phyloP scores from a whole-genome alignment of 2,329 filamentous ascomycete species.

The Colletotrichum cereale region DNA sequence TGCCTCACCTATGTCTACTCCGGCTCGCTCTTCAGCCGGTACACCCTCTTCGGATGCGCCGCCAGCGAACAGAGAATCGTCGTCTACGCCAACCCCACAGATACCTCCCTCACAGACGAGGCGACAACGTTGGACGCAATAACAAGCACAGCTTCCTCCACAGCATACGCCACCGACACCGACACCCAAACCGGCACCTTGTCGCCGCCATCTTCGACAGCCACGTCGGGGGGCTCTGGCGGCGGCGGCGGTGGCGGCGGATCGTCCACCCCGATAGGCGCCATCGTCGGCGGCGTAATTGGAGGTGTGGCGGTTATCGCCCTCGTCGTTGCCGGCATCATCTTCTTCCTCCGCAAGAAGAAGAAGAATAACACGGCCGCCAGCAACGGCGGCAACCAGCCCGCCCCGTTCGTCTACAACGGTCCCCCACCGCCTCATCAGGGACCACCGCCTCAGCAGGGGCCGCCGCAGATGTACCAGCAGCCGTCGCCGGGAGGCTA shows the following conservation, averaged over 20 bases:
- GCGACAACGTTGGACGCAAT: conserved; percentile 7
- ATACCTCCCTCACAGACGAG: conserved; percentile 23
- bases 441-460: conserved; percentile 23
- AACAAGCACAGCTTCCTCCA: background rate
- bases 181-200: background rate
- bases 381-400: conserved; percentile 23
- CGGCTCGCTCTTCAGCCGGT: conserved; percentile 42
- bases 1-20: conserved; percentile 49
- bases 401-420: conserved; percentile 9
- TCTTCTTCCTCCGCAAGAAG: conserved; percentile 47
- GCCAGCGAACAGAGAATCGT: conserved; percentile 42
- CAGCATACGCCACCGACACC: background rate
- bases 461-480: conserved; percentile 39
- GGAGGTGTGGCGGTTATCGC: conserved; percentile 51
- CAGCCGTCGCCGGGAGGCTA: conserved; percentile 41
- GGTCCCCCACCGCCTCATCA: conserved; percentile 20
- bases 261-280: conserved; percentile 47
- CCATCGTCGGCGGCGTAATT: conserved; percentile 55
- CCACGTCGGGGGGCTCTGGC: conserved; percentile 52
- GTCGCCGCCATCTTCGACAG: conserved; percentile 10
- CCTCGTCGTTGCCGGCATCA: conserved; percentile 46
- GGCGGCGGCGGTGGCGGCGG: conserved; percentile 48
- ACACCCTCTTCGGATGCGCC: conserved; percentile 49
- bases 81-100: conserved; percentile 42
- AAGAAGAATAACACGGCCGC: conserved; percentile 37